Evolutionary conservation across 345 rosid species (phyloP).

Genomic region (Eucalyptus leucophloia): DNA sequence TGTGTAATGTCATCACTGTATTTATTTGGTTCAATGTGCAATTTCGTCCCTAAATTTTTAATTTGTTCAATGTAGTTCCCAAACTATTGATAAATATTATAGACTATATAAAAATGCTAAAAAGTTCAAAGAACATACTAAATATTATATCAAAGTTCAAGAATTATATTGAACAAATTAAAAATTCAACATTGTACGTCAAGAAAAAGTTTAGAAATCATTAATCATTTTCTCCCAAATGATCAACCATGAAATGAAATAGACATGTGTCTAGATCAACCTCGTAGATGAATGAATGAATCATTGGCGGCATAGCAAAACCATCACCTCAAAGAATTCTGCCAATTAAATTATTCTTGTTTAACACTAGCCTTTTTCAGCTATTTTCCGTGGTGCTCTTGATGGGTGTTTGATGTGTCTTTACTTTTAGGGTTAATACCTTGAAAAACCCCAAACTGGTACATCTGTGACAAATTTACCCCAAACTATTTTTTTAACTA

Average conservation of each 20-base stretch:
- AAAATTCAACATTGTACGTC: background rate
- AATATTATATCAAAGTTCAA: background rate
- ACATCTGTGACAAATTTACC: no score
- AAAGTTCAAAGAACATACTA: background rate
- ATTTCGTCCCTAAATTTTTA: rapidly evolving
- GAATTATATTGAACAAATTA: rapidly evolving
- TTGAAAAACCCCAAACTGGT: no score
- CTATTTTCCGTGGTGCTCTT: background rate
- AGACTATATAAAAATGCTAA: background rate
- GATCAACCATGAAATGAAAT: background rate
- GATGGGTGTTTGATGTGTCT: background rate
- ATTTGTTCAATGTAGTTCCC: background rate
- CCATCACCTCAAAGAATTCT: background rate
- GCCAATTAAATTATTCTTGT: background rate
- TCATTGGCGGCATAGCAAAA: background rate
- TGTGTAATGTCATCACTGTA: background rate
- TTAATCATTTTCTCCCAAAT: background rate
- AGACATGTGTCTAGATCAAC: background rate
- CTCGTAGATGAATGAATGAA: background rate
- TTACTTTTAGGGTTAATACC: no score
- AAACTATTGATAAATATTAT: background rate
- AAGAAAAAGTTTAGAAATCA: no score
- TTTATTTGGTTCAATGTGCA: background rate
- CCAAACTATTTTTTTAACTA: no score
- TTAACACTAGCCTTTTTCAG: background rate